Percentiles rank a stretch among this genome's conserved stretches.
phyloP scores from a whole-genome alignment of 2,329 filamentous ascomycete species.

The Pseudogymnoascus sp. region DNA sequence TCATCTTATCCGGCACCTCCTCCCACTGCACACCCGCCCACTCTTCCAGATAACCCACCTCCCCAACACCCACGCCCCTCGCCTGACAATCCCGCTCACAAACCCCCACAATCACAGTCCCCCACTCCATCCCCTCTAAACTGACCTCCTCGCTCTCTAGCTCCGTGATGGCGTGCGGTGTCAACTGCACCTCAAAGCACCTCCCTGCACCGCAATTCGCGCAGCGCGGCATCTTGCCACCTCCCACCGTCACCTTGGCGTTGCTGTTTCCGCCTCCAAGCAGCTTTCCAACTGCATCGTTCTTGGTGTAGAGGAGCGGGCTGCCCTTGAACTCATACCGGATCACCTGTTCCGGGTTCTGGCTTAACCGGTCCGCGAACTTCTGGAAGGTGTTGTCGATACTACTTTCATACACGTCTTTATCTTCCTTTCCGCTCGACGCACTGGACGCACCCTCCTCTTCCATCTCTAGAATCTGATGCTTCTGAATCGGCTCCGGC shows the following conservation, averaged over 20 bases:
- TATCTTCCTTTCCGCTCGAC: conserved; percentile 48
- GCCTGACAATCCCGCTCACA: conserved; percentile 73
- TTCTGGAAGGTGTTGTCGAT: conserved; percentile 72
- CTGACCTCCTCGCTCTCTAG: conserved; percentile 69
- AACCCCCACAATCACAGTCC: conserved; percentile 79
- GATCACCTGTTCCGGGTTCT: conserved; percentile 77
- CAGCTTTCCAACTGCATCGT: conserved; percentile 62
- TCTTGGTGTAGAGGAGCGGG: conserved; percentile 73
- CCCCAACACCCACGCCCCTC: conserved; percentile 46
- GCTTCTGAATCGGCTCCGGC: conserved; percentile 41
- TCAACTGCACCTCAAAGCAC: conserved; percentile 87
- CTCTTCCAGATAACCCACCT: conserved; percentile 78
- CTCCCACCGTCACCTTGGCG: conserved; percentile 22
- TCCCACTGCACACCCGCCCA: conserved; percentile 99
- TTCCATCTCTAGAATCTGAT: conserved; percentile 42
- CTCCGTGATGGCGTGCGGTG: conserved; percentile 81
- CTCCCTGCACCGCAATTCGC: conserved; percentile 64
- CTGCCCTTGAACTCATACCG: conserved; percentile 68
- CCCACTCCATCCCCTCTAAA: conserved; percentile 94
- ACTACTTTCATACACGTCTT: conserved; percentile 61
- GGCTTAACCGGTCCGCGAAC: conserved; percentile 67
- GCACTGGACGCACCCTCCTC: conserved; percentile 28
- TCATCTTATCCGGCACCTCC: conserved; percentile 41
- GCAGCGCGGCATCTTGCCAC: conserved; percentile 61
- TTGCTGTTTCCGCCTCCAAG: conserved; percentile 32